Base-by-base conservation (phyloP, 179 eudicot genomes). In the Drosera spatulata region DNA sequence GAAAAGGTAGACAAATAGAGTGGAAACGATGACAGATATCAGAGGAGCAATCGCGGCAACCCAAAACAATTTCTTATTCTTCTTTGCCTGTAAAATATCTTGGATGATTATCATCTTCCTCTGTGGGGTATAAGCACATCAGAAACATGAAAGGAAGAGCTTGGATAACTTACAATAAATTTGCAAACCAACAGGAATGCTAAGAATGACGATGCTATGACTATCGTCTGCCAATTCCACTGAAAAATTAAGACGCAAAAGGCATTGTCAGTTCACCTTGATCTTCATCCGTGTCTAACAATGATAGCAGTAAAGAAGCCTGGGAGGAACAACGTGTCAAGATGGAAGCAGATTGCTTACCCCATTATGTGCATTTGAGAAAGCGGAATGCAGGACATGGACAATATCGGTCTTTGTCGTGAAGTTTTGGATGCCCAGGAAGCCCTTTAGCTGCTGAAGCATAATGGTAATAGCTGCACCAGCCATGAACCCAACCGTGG, bases 401-500 rank as follows among this genome's bases (percentile, higher is more conserved):
- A 90, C 66, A 7, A 90, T 65, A 62, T 90, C 97, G 1, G 95
- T 68, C 10, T 90, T 75, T 61, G 70, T 87, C 0, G 97, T 90
- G 61, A 90, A 90, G 37, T 82, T 64, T 51, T 70, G 69, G 41
- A 90, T 84, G 14, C 97, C 95, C 2, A 90, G 78, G 48, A 90
- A 79, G 7, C 93, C 89, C 65, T 87, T 87, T 5, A 90, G 81
- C 60, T 87, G 97, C 62, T 87, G 97, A 41, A 87, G 82, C 3
- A 79, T 84, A 37, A 85, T 90, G 3, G 91, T 82, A 38, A 87
- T 76, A 13, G 97, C 97, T 39, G 95, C 89, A 48, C 97, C 97
- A 14, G 79, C 97, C 95, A 90, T 90, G 69, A 90, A 90, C 2
- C 95, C 97, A 8, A 90, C 95, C 42, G 83, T 61, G 6, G 93